Conservation (phyloP, 345 rosid genomes). For the Physaria fendleri region DNA sequence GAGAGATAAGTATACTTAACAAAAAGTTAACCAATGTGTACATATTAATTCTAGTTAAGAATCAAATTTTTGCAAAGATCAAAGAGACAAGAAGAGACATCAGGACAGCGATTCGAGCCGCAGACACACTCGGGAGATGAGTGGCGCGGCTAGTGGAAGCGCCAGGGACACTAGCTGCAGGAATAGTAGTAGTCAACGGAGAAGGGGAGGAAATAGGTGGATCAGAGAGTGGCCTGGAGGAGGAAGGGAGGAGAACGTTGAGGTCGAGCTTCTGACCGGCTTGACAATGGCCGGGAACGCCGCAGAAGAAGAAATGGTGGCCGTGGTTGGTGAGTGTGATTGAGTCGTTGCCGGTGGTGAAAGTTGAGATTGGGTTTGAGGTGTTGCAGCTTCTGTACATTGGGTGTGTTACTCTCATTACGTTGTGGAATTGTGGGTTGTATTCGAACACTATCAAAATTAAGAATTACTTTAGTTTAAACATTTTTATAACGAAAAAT, state of each 20-base stretch:
- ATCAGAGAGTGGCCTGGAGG: slow-evolving; percentile 40
- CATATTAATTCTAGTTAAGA: slow-evolving; percentile 13
- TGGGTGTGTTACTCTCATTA: slow-evolving; percentile 73
- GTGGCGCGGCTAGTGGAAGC: slow-evolving; percentile 40
- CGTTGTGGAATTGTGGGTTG: slow-evolving; percentile 82
- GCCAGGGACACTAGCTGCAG: slow-evolving; percentile 40
- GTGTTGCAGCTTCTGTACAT: slow-evolving; percentile 74
- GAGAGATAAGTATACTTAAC: not conserved
- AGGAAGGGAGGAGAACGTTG: slow-evolving; percentile 42
- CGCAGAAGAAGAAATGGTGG: slow-evolving; percentile 89
- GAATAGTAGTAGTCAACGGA: slow-evolving; percentile 28
- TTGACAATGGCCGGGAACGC: slow-evolving; percentile 87
- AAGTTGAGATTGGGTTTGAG: slow-evolving; percentile 77
- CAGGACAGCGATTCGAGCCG: not conserved
- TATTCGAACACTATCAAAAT: slow-evolving; percentile 57
- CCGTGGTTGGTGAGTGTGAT: slow-evolving; percentile 58
- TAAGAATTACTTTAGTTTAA: not conserved
- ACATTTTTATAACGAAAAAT: not conserved
- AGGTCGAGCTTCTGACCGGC: slow-evolving; percentile 90
- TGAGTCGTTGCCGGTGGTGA: slow-evolving; percentile 84
- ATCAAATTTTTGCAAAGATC: not conserved
- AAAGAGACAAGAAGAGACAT: slow-evolving; percentile 11
- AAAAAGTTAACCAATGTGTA: slow-evolving; percentile 1
- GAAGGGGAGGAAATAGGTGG: slow-evolving; percentile 30
- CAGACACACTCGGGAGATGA: not conserved